Conservation (phyloP, 2,329 filamentous ascomycete species). For the Blumeria hordei region DNA sequence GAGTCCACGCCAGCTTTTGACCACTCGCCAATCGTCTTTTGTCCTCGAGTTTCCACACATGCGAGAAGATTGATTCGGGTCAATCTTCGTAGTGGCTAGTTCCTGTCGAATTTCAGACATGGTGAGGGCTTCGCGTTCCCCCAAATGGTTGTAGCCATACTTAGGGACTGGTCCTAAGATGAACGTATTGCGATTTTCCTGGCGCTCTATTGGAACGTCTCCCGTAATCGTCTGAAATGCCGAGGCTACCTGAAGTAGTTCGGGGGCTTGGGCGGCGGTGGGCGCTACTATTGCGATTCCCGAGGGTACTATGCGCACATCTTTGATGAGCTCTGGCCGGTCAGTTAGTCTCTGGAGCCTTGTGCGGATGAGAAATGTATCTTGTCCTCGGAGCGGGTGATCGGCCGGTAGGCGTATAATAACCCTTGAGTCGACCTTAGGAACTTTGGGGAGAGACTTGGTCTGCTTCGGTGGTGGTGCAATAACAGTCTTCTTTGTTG, state of each 20-base stretch:
- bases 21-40: too few relatives aligned
- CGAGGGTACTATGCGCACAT: not conserved
- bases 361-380: not conserved
- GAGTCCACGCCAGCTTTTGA: too few relatives aligned
- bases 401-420: not conserved
- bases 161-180: not conserved
- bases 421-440: not conserved
- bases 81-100: too few relatives aligned
- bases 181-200: not conserved
- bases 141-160: too few relatives aligned
- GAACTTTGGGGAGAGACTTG: too few relatives aligned
- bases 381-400: not conserved
- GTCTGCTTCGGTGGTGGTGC: too few relatives aligned
- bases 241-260: too few relatives aligned
- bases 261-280: not conserved
- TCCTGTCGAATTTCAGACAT: too few relatives aligned
- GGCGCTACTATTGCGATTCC: not conserved
- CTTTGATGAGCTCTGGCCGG: not conserved
- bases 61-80: too few relatives aligned
- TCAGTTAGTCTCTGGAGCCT: not conserved
- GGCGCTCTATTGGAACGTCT: not conserved
- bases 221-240: not conserved
- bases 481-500: too few relatives aligned
- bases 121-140: too few relatives aligned
- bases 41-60: too few relatives aligned